phyloP scores from a whole-genome alignment of 2,329 filamentous ascomycete species.

The Colletotrichum navitas region DNA sequence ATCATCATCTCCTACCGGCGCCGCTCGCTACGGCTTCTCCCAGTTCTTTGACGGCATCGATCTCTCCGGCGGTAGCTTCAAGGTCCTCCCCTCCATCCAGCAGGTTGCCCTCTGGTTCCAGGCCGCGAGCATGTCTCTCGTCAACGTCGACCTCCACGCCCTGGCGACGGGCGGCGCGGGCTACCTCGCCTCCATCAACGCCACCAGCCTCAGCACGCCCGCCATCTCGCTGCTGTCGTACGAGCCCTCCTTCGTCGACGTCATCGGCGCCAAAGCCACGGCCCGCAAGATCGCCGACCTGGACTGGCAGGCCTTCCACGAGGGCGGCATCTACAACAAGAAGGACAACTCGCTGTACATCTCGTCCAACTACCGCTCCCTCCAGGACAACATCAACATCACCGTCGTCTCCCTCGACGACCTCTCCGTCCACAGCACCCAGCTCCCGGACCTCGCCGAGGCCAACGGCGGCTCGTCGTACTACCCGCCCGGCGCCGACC shows the following conservation, averaged over 20 bases:
- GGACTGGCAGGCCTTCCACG: conserved; percentile 42
- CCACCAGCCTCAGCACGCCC: conserved; percentile 29
- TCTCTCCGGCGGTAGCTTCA: conserved; percentile 12
- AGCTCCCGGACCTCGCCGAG: conserved; percentile 43
- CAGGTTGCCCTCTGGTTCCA: conserved; percentile 29
- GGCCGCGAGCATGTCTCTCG: conserved; percentile 32
- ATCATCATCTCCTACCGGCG: conserved; percentile 43
- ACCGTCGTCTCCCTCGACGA: conserved; percentile 45
- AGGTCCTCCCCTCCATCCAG: conserved; percentile 6
- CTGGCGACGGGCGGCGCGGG: conserved; percentile 38
- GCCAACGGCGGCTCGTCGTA: conserved; percentile 45
- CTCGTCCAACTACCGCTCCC: conserved; percentile 40
- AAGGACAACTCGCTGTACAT: conserved; percentile 41
- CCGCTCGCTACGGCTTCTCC: conserved; percentile 29
- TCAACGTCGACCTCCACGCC: conserved; percentile 37
- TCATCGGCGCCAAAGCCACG: conserved; percentile 36
- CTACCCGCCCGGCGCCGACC: conserved; percentile 41
- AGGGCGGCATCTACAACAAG: conserved; percentile 42
- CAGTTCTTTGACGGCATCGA: conserved; percentile 34
- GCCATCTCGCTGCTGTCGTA: conserved; percentile 38
- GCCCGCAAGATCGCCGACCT: conserved; percentile 39
- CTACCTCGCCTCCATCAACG: conserved; percentile 40
- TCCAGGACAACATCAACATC: conserved; percentile 39
- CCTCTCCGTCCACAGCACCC: conserved; percentile 41
- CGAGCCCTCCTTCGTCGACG: conserved; percentile 30